These are phyloP conservation scores for Sanghuangporus sanghuang DNA, from an alignment of 1,284 basidiomycete genomes.

Conservation along the genomic window DNA sequence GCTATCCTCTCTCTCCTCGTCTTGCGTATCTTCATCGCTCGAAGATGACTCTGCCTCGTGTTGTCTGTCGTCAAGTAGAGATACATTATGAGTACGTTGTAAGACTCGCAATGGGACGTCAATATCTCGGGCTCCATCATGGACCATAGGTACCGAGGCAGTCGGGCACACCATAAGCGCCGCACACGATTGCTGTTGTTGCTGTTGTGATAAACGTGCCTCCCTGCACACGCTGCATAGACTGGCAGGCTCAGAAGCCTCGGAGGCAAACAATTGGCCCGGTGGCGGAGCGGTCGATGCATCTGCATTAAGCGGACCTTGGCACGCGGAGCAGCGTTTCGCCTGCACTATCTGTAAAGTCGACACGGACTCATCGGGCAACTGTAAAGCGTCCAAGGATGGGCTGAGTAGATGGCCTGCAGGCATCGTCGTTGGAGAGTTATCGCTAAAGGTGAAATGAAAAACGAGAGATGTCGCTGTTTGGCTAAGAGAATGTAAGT, in stretches of 20 bases:
- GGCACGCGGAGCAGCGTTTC: constrained; percentile 23
- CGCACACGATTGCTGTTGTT: neutral
- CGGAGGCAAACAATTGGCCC: constrained; percentile 12
- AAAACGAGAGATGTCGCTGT: constrained; percentile 11
- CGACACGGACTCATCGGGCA: constrained; percentile 12
- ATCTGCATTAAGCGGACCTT: constrained; percentile 19
- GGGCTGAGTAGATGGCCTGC: constrained; percentile 27
- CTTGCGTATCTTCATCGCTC: neutral
- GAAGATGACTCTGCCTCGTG: neutral
- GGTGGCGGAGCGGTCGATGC: constrained; percentile 10
- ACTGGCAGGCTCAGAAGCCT: constrained; percentile 29
- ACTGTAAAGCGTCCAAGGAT: constrained; percentile 20
- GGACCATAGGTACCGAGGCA: neutral
- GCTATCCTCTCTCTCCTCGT: neutral
- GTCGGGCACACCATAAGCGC: neutral
- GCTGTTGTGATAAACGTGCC: neutral
- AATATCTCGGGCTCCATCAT: neutral
- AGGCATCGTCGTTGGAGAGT: constrained; percentile 27
- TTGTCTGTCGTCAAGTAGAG: neutral
- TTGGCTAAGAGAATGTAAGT: neutral
- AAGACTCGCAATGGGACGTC: neutral
- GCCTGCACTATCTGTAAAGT: constrained; percentile 7
- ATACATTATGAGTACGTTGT: neutral
- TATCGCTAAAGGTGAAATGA: constrained; percentile 6
- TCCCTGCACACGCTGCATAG: constrained; percentile 33